Evolutionary conservation across 1,284 basidiomycete genomes (phyloP).

Genomic region (Pseudozyma pruni): DNA sequence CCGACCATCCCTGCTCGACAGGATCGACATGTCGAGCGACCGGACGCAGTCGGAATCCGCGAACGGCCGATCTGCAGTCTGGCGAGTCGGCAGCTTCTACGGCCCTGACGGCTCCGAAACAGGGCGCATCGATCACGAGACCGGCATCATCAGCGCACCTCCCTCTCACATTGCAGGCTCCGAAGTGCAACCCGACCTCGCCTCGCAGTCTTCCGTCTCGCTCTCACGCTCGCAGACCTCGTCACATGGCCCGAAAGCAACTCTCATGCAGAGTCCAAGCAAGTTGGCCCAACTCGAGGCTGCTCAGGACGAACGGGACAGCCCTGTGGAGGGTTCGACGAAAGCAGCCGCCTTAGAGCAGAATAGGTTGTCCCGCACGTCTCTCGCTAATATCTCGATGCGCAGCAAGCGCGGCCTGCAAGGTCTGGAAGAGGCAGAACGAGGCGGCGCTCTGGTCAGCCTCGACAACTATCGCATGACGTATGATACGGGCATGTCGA

Average conservation of each 20-base stretch:
- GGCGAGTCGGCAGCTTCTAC: constrained; percentile 58
- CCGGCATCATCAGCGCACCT: constrained; percentile 24
- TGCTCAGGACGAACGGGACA: background rate
- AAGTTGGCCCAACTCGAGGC: background rate
- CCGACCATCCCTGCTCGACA: constrained; percentile 13
- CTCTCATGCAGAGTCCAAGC: constrained; percentile 39
- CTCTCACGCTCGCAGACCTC: constrained; percentile 32
- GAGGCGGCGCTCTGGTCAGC: constrained; percentile 53
- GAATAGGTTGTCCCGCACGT: constrained; percentile 34
- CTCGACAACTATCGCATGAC: constrained; percentile 45
- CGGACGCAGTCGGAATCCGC: background rate
- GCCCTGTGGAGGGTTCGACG: constrained; percentile 20
- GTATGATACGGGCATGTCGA: constrained; percentile 46
- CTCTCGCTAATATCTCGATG: constrained; percentile 46
- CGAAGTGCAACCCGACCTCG: constrained; percentile 2
- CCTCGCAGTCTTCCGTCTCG: constrained; percentile 10
- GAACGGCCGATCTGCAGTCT: constrained; percentile 5
- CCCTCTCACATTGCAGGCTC: constrained; percentile 6
- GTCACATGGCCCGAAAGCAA: constrained; percentile 26
- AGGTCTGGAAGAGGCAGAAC: constrained; percentile 54
- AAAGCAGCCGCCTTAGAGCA: constrained; percentile 34
- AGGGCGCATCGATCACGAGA: constrained; percentile 36
- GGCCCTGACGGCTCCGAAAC: constrained; percentile 49
- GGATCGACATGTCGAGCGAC: constrained; percentile 18
- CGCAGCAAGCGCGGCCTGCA: constrained; percentile 46